Evolutionary conservation across 257 asterid genomes (phyloP).

Genomic region (Solanum medicagineum): DNA sequence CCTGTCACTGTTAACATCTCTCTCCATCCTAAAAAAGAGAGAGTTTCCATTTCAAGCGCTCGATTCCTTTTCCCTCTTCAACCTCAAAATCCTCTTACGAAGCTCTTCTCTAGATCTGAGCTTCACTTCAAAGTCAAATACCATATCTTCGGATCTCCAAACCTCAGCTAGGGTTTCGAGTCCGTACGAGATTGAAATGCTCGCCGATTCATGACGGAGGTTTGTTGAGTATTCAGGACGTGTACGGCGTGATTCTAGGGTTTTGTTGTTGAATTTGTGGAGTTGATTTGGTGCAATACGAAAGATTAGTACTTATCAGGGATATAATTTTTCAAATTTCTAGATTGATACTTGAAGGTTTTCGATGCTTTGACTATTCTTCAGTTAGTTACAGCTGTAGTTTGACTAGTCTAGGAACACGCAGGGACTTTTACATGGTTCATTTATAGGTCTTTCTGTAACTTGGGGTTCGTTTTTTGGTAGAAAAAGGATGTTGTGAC

Average conservation of each 20-base stretch:
- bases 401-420: background rate
- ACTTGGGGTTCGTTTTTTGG: background rate
- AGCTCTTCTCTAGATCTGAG: conserved; percentile 40
- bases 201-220: background rate
- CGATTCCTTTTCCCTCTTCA: background rate
- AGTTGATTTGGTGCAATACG: background rate
- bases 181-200: background rate
- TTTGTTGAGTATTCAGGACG: background rate
- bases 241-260: conserved; percentile 11
- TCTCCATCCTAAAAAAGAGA: background rate
- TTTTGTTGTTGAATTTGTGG: conserved; percentile 13
- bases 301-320: background rate
- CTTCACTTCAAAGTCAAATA: conserved; percentile 1
- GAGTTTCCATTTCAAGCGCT: background rate
- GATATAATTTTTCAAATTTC: conserved; percentile 4
- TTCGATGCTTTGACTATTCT: background rate
- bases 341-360: conserved; percentile 11
- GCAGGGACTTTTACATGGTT: background rate
- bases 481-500: conserved; percentile 13
- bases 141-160: conserved; percentile 24
- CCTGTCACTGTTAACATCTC: background rate
- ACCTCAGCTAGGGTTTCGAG: conserved; percentile 11
- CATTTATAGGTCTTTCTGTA: conserved; percentile 12
- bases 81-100: background rate
- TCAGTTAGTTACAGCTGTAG: background rate